Evolutionary conservation across 306 rosid species (phyloP).

Genomic region (Castanopsis chinensis): DNA sequence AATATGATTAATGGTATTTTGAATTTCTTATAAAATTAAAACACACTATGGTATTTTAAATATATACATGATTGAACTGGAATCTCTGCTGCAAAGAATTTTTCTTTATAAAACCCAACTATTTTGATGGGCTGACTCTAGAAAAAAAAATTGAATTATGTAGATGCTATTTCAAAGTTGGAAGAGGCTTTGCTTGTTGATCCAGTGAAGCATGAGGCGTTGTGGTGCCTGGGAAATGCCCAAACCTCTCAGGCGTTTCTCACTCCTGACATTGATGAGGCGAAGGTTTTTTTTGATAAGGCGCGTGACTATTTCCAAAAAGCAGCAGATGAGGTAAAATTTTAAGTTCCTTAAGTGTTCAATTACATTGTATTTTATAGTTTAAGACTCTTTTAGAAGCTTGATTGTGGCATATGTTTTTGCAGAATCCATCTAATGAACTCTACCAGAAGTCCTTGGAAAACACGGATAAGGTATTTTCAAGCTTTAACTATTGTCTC

Average conservation of each 20-base stretch:
- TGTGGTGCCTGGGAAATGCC: conserved; percentile 76
- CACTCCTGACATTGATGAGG: conserved; percentile 59
- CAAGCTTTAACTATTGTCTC: conserved; percentile 9
- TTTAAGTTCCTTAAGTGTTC: not conserved
- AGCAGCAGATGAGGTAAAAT: conserved; percentile 55
- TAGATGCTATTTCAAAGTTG: conserved; percentile 65
- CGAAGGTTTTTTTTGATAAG: conserved; percentile 54
- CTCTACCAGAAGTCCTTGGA: conserved; percentile 72
- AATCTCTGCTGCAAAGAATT: not conserved
- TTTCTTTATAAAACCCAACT: not conserved
- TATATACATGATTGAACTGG: not conserved
- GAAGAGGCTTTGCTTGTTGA: conserved; percentile 67
- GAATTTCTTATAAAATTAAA: not conserved
- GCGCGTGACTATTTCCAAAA: conserved; percentile 59
- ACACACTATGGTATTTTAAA: not conserved
- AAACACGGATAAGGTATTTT: conserved; percentile 58
- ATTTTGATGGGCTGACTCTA: not conserved
- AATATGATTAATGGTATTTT: conserved; percentile 54
- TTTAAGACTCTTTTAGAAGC: conserved; percentile 1
- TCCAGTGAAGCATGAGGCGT: conserved; percentile 66
- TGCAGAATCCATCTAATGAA: conserved; percentile 73
- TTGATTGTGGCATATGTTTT: conserved; percentile 24
- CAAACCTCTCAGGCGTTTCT: conserved; percentile 57
- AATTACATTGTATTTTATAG: not conserved
- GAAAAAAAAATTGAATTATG: not conserved